These are phyloP conservation scores for Boletus vinaceobasis DNA, from an alignment of 768 basidiomycete genomes.

Conservation along the genomic window DNA sequence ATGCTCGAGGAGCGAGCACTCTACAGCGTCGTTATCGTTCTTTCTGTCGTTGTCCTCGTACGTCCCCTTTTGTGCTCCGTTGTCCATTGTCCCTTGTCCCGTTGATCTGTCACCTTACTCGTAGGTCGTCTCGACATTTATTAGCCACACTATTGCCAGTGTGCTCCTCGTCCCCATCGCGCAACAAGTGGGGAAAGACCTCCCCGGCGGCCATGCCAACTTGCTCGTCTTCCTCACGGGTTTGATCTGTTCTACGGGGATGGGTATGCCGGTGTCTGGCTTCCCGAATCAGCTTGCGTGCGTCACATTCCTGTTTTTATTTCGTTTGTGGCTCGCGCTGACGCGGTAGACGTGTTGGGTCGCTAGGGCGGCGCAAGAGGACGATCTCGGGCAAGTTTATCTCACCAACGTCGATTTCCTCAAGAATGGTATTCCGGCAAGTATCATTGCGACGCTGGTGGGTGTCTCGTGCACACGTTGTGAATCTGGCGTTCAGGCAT, in stretches of 20 bases:
- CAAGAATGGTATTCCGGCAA: conserved; percentile 93
- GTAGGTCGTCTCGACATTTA: conserved; percentile 87
- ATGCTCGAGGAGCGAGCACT: conserved; percentile 60
- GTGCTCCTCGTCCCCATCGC: conserved; percentile 98
- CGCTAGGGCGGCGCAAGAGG: conserved; percentile 82
- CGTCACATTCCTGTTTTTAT: conserved; percentile 21
- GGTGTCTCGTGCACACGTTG: neutral
- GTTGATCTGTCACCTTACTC: neutral
- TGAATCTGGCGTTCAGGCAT: too few relatives aligned
- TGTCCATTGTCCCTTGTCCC: too few relatives aligned
- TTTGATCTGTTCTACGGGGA: conserved; percentile 90
- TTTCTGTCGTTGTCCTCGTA: conserved; percentile 69
- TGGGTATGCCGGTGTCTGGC: conserved; percentile 99
- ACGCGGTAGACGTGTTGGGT: neutral
- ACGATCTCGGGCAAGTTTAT: conserved; percentile 90
- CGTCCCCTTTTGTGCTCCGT: conserved; percentile 19
- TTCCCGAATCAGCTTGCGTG: conserved; percentile 98
- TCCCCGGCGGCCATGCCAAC: conserved; percentile 66
- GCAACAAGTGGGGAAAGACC: conserved; percentile 77
- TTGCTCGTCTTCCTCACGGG: conserved; percentile 92
- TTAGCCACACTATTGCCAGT: conserved; percentile 96
- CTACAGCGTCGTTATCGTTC: conserved; percentile 68
- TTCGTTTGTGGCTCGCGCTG: neutral
- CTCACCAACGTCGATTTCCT: conserved; percentile 83
- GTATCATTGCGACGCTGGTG: conserved; percentile 81